These are phyloP conservation scores for Colletotrichum lentis DNA, from an alignment of 2,329 filamentous ascomycete genomes.

Conservation along the genomic window DNA sequence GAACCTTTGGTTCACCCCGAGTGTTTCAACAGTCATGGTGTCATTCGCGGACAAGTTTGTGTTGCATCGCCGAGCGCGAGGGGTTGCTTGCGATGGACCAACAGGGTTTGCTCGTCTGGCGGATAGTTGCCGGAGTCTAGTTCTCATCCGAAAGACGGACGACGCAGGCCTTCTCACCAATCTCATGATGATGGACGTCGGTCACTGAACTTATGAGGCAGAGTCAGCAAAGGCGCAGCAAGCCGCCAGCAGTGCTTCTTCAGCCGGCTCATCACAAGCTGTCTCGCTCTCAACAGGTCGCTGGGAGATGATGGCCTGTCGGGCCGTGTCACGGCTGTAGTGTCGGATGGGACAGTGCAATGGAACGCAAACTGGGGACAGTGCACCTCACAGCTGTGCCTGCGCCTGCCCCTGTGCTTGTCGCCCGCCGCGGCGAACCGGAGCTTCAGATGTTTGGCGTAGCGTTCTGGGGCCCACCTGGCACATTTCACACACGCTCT, in stretches of 20 bases:
- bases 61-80: constrained; percentile 4
- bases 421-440: constrained; percentile 12
- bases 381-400: not conserved
- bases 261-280: not conserved
- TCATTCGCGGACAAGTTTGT: not conserved
- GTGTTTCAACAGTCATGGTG: constrained; percentile 27
- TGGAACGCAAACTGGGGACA: not conserved
- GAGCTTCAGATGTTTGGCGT: constrained; percentile 3
- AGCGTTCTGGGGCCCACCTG: constrained; percentile 28
- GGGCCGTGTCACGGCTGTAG: constrained; percentile 15
- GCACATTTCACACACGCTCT: not conserved
- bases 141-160: not conserved
- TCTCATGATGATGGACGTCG: not conserved
- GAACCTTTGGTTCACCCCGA: constrained; percentile 14
- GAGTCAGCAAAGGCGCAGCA: not conserved
- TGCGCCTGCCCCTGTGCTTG: not conserved
- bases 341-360: not conserved
- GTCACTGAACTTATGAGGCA: not conserved
- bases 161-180: not conserved
- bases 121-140: not conserved
- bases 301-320: not conserved
- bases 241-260: not conserved
- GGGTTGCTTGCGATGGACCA: not conserved
- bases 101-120: not conserved
- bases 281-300: not conserved